Evolutionary conservation across 352 stramenopile species (phyloP).

Genomic region (Labyrinthula sp.): DNA sequence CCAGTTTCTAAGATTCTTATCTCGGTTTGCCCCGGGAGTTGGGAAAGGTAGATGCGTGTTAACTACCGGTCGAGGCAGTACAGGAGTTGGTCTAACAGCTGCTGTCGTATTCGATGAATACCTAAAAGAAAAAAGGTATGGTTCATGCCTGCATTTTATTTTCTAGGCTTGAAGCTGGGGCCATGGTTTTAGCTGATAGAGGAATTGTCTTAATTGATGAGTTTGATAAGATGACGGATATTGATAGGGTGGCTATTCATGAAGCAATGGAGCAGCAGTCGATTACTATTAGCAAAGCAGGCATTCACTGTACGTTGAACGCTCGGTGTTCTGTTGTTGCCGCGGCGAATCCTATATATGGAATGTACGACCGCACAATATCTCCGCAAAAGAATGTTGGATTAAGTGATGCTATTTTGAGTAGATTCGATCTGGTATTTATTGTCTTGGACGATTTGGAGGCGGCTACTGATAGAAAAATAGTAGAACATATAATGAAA

Average conservation of each 20-base stretch:
- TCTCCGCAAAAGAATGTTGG: constrained; percentile 95
- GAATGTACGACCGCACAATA: constrained; percentile 94
- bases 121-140: constrained; percentile 65
- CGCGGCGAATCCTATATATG: constrained; percentile 96
- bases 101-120: constrained; percentile 88
- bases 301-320: constrained; percentile 96
- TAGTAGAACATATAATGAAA: constrained; percentile 86
- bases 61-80: constrained; percentile 60
- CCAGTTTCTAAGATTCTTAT: constrained; percentile 87
- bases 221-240: constrained; percentile 94
- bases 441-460: constrained; percentile 96
- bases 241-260: constrained; percentile 95
- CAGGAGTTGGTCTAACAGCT: constrained; percentile 90
- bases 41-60: constrained; percentile 63
- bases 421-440: constrained; percentile 98
- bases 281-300: constrained; percentile 97
- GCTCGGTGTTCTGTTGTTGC: constrained; percentile 86
- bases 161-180: constrained; percentile 85
- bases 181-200: constrained; percentile 95
- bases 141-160: too few relatives aligned
- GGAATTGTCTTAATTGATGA: constrained; percentile 99
- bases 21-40: constrained; percentile 75
- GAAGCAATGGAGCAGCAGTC: constrained; percentile 99
- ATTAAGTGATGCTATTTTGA: constrained; percentile 93
- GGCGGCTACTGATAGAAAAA: constrained; percentile 49